A percentile compares a stretch with the other conserved stretches of the same genome.
Evolutionary conservation across 78 protist species (phyloP).

Genomic region (Dictyostelium intermedium): DNA sequence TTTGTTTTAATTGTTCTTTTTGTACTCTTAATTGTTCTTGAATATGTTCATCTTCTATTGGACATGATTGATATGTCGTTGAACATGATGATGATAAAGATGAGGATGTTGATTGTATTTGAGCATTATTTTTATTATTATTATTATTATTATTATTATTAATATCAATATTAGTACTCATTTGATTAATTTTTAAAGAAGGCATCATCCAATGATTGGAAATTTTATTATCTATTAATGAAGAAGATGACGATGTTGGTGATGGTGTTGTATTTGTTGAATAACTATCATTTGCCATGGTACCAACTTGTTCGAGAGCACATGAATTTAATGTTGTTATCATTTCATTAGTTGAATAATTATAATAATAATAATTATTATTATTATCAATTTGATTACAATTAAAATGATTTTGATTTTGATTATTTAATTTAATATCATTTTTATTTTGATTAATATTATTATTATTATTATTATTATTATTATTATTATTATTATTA

Average conservation of each 20-base stretch:
- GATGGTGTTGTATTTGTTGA: neutral
- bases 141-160: too few species aligned
- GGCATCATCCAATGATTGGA: neutral
- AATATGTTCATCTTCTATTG: constrained; percentile 1
- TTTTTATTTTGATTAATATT: neutral
- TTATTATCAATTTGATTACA: neutral
- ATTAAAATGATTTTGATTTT: neutral
- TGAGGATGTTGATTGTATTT: neutral
- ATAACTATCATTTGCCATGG: neutral
- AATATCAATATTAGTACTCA: neutral
- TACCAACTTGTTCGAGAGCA: neutral
- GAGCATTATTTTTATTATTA: neutral
- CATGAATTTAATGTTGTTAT: neutral
- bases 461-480: neutral
- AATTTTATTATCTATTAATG: neutral
- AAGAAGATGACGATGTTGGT: neutral
- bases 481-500: neutral
- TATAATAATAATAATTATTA: too few species aligned
- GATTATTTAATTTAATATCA: neutral
- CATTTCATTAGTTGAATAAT: neutral
- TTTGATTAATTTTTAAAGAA: neutral
- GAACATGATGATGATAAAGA: neutral
- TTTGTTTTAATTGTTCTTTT: neutral
- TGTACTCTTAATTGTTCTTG: neutral
- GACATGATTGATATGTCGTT: neutral